Percentiles rank a stretch among this genome's conserved stretches.
Evolutionary conservation across 108 stramenopile genomes (phyloP).

Genomic region (Nannochloropsis oceanica): DNA sequence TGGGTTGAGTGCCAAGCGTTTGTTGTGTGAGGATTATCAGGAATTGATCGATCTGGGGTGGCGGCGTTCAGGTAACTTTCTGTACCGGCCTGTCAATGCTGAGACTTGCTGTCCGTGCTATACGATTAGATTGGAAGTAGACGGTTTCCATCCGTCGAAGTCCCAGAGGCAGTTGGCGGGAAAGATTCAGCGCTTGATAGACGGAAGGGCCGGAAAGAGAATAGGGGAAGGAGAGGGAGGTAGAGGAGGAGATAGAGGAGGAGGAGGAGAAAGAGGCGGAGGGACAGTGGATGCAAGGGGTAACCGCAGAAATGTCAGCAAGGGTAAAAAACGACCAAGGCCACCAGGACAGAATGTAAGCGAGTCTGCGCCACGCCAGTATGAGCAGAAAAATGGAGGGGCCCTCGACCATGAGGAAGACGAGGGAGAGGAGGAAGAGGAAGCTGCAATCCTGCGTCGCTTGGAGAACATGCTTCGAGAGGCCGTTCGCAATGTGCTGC

Average conservation of each 20-base stretch:
- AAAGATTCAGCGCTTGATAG: neutral
- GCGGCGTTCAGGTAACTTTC: constrained; percentile 31
- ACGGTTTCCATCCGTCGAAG: constrained; percentile 22
- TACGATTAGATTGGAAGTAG: constrained; percentile 32
- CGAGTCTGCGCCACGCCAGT: neutral
- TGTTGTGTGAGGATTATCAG: constrained; percentile 36
- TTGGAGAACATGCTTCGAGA: neutral
- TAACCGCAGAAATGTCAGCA: neutral
- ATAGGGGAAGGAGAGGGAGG: neutral
- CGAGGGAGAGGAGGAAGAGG: neutral
- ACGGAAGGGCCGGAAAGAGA: neutral
- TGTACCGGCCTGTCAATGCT: constrained; percentile 39
- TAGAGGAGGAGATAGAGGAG: neutral
- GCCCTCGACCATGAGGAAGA: neutral
- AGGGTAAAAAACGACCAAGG: neutral
- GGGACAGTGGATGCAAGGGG: neutral
- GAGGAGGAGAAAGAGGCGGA: neutral
- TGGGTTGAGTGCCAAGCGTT: constrained; percentile 10
- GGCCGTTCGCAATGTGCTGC: neutral
- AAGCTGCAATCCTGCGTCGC: neutral
- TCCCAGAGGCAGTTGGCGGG: constrained; percentile 27
- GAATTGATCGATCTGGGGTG: constrained; percentile 33
- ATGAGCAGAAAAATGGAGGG: neutral
- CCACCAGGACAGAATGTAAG: constrained; percentile 17
- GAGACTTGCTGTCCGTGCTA: constrained; percentile 42